A percentile compares a stretch with the other conserved stretches of the same genome.
Conservation (phyloP, 2,329 filamentous ascomycete species). For the Neoascochyta sp. region DNA sequence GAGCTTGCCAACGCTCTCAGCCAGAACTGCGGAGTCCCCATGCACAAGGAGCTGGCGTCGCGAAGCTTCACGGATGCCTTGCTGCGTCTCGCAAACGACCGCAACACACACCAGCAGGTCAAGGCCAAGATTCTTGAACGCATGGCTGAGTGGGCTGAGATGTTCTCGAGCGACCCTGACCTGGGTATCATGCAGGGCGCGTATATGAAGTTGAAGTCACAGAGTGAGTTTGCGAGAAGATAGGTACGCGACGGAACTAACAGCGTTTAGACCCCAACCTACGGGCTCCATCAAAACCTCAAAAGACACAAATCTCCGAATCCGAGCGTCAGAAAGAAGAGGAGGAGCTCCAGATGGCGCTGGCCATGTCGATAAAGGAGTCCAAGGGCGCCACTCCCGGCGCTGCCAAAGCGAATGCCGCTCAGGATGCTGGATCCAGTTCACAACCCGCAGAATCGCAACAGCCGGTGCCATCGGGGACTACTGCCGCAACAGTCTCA, state of each 20-base stretch:
- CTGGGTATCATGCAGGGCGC: slow-evolving; percentile 97
- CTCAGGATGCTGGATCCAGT: slow-evolving; percentile 27
- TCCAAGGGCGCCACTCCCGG: slow-evolving; percentile 53
- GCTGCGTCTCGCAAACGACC: slow-evolving; percentile 83
- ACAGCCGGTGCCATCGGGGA: slow-evolving; percentile 69
- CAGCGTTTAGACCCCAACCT: slow-evolving; percentile 72
- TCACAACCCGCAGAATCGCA: slow-evolving; percentile 43
- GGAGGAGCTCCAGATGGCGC: slow-evolving; percentile 92
- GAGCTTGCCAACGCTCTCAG: slow-evolving; percentile 85
- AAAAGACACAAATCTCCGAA: slow-evolving; percentile 87
- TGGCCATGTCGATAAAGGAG: slow-evolving; percentile 89
- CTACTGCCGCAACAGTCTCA: slow-evolving; percentile 93
- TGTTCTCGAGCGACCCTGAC: slow-evolving; percentile 86
- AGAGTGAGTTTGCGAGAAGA: slow-evolving; percentile 44
- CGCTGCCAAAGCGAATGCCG: slow-evolving; percentile 41
- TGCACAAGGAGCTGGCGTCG: slow-evolving; percentile 86
- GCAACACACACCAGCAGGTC: slow-evolving; percentile 93
- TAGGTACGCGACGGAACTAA: slow-evolving; percentile 6
- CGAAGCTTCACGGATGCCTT: slow-evolving; percentile 93
- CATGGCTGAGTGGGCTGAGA: slow-evolving; percentile 94
- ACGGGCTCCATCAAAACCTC: slow-evolving; percentile 86
- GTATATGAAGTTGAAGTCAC: slow-evolving; percentile 77
- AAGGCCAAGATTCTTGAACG: slow-evolving; percentile 95
- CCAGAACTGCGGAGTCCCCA: slow-evolving; percentile 81
- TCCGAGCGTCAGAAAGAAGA: slow-evolving; percentile 91